These are phyloP conservation scores for Platanus orientalis DNA, from an alignment of 164 flowering plant genomes.

Conservation along the genomic window DNA sequence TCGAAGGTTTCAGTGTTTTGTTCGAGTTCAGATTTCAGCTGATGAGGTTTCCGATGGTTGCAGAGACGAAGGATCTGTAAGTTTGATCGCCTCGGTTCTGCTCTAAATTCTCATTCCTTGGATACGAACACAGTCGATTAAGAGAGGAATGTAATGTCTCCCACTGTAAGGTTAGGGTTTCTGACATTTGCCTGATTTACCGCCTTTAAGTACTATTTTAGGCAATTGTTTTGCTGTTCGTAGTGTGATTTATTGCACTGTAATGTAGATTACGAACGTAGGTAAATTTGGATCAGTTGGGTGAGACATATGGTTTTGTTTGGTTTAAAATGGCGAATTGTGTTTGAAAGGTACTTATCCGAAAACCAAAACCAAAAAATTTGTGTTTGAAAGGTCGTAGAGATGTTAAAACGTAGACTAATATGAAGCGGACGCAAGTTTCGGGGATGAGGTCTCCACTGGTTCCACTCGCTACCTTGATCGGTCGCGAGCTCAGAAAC, in stretches of 20 bases:
- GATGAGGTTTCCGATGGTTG: not conserved
- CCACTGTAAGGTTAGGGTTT: slow-evolving; percentile 19
- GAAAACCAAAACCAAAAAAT: too few species aligned
- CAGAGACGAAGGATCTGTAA: not conserved
- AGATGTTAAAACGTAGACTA: too few species aligned
- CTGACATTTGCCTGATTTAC: not conserved
- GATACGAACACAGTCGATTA: not conserved
- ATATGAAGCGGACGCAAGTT: too few species aligned
- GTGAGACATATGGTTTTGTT: not conserved
- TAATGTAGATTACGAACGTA: slow-evolving; percentile 13
- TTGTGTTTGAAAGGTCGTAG: too few species aligned
- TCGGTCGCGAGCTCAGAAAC: too few species aligned
- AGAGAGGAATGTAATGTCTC: slow-evolving; percentile 1
- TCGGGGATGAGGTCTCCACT: too few species aligned
- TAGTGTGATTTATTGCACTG: slow-evolving; percentile 2
- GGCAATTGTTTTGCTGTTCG: not conserved
- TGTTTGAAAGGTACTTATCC: too few species aligned
- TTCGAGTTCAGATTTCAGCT: not conserved
- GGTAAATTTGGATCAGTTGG: slow-evolving; percentile 4
- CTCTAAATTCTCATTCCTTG: not conserved
- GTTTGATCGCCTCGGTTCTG: not conserved
- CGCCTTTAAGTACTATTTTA: not conserved
- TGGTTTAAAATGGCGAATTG: too few species aligned
- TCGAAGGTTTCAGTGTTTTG: not conserved
- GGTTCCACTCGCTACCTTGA: too few species aligned